These are phyloP conservation scores for Phytophthora hybrid DNA, from an alignment of 352 stramenopile genomes.

Conservation along the genomic window DNA sequence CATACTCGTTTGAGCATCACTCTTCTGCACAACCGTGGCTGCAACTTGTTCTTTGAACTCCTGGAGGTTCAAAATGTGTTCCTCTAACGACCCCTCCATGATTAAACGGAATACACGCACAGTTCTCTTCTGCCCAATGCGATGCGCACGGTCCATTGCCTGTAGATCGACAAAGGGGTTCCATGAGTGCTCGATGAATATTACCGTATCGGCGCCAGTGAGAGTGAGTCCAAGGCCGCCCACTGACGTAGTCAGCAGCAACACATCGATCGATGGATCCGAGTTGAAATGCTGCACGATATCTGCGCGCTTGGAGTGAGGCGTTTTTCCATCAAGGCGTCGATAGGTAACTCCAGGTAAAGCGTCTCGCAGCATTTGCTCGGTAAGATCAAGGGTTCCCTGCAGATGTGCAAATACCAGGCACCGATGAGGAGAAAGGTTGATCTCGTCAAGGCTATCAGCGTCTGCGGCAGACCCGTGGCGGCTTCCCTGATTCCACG, in stretches of 20 bases:
- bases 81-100: constrained; percentile 75
- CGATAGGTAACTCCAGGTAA: constrained; percentile 84
- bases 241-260: constrained; percentile 96
- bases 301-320: constrained; percentile 64
- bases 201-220: constrained; percentile 96
- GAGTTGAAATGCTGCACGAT: constrained; percentile 94
- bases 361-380: constrained; percentile 85
- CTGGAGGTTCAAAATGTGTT: constrained; percentile 85
- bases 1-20: constrained; percentile 65
- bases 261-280: constrained; percentile 92
- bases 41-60: constrained; percentile 82
- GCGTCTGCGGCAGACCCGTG: background rate
- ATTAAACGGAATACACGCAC: constrained; percentile 87
- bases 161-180: constrained; percentile 98
- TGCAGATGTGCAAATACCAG: constrained; percentile 97
- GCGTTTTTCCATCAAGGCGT: constrained; percentile 93
- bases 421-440: constrained; percentile 84
- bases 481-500: constrained; percentile 28
- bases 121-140: constrained; percentile 73
- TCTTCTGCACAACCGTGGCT: constrained; percentile 64
- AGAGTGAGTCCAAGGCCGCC: constrained; percentile 97
- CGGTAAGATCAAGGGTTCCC: constrained; percentile 94
- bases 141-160: constrained; percentile 89
- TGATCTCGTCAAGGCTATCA: constrained; percentile 26
- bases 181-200: constrained; percentile 98